Base-by-base conservation (phyloP, 2,329 filamentous ascomycete genomes). In the Rutstroemia sp. region DNA sequence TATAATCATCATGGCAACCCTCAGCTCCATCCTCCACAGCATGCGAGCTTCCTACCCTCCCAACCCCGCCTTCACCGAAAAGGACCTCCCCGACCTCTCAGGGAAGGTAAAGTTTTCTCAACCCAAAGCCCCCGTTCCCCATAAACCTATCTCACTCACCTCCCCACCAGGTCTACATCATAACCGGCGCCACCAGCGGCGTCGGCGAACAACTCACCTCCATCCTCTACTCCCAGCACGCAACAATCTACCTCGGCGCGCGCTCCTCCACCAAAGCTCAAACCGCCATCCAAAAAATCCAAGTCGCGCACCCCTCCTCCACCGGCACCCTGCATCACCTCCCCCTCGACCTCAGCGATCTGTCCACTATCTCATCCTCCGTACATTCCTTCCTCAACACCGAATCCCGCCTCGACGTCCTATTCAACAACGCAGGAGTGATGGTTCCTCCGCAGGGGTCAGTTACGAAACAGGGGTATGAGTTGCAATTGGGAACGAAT, bases 211-310 rank as follows among this genome's bases (percentile, higher is more conserved):
- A 73, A 39, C 62, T 75, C 0, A 66, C 69, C 14, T 62, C 65
- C 25, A 70, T 75, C 42, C 72, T 76, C 39, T 76, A 73, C 62
- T 59, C 62, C 25, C 68, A 71, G 38, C 71, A 73, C 57, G 76
- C 71, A 36, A 75, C 69, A 50, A 72, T 78, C 39, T 78, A 75
- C 61, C 61, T 77, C 19, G 70, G 72, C 12, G 73, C 70, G 2
- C 72, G 76, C 21, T 72, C 71, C 1, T 64, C 71, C 50, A 64
- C 68, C 5, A 76, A 75, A 60, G 70, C 71, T 1, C 58, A 60
- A 16, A 61, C 54, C 7, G 73, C 73, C 4, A 77, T 78, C 51
- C 57, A 63, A 5, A 63, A 67, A 5, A 75, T 78, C 60, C 69
- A 71, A 48, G 42, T 63, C 1, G 51, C 61, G 1, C 64, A 62